A percentile compares a stretch with the other conserved stretches of the same genome.
These are phyloP conservation scores for Tilletiopsis washingtonensis DNA, from an alignment of 1,284 basidiomycete species.

Conservation along the genomic window DNA sequence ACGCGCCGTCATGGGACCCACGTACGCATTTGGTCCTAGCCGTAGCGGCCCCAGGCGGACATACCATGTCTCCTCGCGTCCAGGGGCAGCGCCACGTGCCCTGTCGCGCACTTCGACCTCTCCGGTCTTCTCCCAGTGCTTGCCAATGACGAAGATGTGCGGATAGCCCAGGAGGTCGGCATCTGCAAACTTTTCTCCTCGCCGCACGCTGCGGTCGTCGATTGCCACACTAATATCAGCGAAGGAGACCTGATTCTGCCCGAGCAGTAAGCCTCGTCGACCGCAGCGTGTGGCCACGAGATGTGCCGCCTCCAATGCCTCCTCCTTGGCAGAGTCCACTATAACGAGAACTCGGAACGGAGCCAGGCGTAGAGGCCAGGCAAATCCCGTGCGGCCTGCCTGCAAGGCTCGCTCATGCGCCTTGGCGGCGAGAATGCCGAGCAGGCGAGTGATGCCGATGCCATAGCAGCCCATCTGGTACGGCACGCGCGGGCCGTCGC, in stretches of 20 bases:
- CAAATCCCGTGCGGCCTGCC: background rate
- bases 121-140: slow-evolving; percentile 19
- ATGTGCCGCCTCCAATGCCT: background rate
- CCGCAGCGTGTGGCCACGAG: background rate
- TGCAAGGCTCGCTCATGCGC: background rate
- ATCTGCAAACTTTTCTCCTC: slow-evolving; percentile 45
- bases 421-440: slow-evolving; percentile 43
- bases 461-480: slow-evolving; percentile 49
- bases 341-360: slow-evolving; percentile 1
- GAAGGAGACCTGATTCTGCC: no score
- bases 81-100: no score
- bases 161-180: slow-evolving; percentile 45
- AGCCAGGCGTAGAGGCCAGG: background rate
- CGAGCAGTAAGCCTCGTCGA: no score
- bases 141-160: slow-evolving; percentile 37
- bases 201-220: slow-evolving; percentile 36
- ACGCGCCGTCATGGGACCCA: no score
- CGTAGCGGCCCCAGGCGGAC: no score
- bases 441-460: slow-evolving; percentile 46
- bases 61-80: no score
- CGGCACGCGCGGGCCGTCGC: background rate
- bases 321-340: background rate
- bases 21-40: no score
- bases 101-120: slow-evolving; percentile 35
- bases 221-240: slow-evolving; percentile 30